phyloP scores from a whole-genome alignment of 1,284 basidiomycete genomes.

The Lignosus rhinocerotis region DNA sequence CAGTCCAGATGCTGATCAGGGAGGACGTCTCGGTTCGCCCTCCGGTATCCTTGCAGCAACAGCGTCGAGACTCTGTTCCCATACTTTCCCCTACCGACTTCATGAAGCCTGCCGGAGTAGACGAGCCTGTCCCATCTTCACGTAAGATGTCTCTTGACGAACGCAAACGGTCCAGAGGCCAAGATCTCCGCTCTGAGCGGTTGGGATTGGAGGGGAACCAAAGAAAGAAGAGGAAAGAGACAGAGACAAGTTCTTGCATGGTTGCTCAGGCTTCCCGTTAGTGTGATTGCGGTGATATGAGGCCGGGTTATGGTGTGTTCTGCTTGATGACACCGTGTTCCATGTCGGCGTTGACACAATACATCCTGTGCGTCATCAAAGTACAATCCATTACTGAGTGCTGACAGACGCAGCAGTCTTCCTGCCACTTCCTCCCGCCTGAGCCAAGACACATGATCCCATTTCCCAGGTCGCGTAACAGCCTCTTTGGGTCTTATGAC shows the following conservation, averaged over 20 bases:
- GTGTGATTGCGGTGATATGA: not conserved
- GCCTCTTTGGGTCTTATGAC: not conserved
- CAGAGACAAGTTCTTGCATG: conserved; percentile 4
- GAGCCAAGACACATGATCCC: conserved; percentile 5
- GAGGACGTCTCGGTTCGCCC: conserved; percentile 40
- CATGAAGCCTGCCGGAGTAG: conserved; percentile 57
- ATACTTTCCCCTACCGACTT: conserved; percentile 35
- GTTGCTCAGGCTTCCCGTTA: not conserved
- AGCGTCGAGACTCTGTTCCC: conserved; percentile 1
- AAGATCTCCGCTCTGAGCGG: conserved; percentile 10
- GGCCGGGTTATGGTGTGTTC: no score
- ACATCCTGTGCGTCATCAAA: conserved; percentile 13
- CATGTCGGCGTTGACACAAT: conserved; percentile 4
- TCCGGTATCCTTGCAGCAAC: conserved; percentile 13
- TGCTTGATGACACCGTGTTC: not conserved
- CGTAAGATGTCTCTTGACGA: not conserved
- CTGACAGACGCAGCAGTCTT: not conserved
- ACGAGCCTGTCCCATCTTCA: conserved; percentile 39
- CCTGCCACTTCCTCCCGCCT: not conserved
- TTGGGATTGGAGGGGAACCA: conserved; percentile 23
- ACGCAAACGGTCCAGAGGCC: conserved; percentile 26
- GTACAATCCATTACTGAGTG: not conserved
- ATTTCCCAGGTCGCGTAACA: not conserved
- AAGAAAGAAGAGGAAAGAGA: conserved; percentile 26
- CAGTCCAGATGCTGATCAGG: conserved; percentile 52